Evolutionary conservation across 163 green algal species (phyloP).

Genomic region (Trebouxiophyceae sp.): DNA sequence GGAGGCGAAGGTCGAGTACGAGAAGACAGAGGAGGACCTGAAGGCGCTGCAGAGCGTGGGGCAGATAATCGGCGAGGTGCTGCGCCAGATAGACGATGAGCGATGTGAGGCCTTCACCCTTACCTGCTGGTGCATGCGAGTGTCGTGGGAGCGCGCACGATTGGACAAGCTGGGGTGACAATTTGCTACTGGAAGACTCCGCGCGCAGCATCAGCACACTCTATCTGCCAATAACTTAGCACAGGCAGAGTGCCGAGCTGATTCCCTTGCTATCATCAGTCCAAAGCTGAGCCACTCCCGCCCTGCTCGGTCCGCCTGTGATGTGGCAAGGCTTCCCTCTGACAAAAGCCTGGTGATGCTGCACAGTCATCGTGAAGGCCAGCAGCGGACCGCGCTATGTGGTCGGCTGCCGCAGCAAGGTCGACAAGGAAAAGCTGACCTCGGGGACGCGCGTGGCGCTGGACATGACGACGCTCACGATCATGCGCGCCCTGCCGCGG

Average conservation of each 20-base stretch:
- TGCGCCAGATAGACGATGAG: conserved; percentile 96
- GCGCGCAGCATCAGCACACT: too few relatives aligned
- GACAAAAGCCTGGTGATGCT: background rate
- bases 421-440: conserved; percentile 91
- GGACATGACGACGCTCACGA: conserved; percentile 99
- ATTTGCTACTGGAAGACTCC: too few relatives aligned
- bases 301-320: too few relatives aligned
- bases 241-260: too few relatives aligned
- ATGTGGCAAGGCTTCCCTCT: background rate
- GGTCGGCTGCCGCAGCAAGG: conserved; percentile 92
- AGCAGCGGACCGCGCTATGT: conserved; percentile 97
- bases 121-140: too few relatives aligned
- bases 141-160: background rate
- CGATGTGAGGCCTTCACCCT: conserved; percentile 82
- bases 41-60: conserved; percentile 98
- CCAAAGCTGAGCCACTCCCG: too few relatives aligned
- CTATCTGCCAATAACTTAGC: too few relatives aligned
- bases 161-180: background rate
- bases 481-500: conserved; percentile 94
- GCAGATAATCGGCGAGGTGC: conserved; percentile 99
- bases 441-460: conserved; percentile 91
- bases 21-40: conserved; percentile 99
- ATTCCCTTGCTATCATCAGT: too few relatives aligned
- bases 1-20: conserved; percentile 83
- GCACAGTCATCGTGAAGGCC: conserved; percentile 98